Evolutionary conservation across 169 alveolate genomes (phyloP).

Genomic region (Plasmodium knowlesi): DNA sequence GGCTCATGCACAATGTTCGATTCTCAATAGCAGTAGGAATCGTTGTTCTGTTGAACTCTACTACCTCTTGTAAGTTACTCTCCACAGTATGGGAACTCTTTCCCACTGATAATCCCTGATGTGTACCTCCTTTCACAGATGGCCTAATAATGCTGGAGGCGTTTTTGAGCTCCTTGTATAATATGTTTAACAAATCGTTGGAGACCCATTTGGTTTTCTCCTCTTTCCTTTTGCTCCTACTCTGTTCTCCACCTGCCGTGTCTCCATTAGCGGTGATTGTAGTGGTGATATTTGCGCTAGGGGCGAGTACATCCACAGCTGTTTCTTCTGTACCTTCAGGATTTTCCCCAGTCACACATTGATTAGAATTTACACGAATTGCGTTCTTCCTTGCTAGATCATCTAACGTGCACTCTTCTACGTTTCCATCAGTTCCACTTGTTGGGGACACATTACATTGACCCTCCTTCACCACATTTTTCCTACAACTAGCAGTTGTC

Average conservation of each 20-base stretch:
- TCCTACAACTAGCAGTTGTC: neutral
- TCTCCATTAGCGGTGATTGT: neutral
- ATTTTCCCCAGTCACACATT: neutral
- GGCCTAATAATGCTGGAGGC: neutral
- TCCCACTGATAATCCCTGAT: neutral
- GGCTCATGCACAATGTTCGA: neutral
- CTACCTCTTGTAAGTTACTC: neutral
- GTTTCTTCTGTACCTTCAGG: neutral
- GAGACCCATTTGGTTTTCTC: neutral
- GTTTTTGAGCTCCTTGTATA: conserved; percentile 16
- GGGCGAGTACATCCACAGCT: neutral
- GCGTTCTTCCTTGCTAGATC: neutral
- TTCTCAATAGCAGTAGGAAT: neutral
- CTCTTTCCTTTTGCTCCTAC: neutral
- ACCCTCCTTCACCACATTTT: neutral
- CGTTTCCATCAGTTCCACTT: neutral
- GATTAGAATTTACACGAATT: neutral
- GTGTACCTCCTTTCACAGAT: neutral
- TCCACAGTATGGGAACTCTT: neutral
- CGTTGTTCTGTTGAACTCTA: neutral
- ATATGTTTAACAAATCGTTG: neutral
- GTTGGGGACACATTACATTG: neutral
- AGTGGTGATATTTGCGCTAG: no score
- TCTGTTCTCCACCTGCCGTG: neutral
- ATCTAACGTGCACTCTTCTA: neutral